Percentiles rank a stretch among this genome's conserved stretches.
Conservation (phyloP, 2,329 filamentous ascomycete genomes). For the Aspergillus luchuensis region DNA sequence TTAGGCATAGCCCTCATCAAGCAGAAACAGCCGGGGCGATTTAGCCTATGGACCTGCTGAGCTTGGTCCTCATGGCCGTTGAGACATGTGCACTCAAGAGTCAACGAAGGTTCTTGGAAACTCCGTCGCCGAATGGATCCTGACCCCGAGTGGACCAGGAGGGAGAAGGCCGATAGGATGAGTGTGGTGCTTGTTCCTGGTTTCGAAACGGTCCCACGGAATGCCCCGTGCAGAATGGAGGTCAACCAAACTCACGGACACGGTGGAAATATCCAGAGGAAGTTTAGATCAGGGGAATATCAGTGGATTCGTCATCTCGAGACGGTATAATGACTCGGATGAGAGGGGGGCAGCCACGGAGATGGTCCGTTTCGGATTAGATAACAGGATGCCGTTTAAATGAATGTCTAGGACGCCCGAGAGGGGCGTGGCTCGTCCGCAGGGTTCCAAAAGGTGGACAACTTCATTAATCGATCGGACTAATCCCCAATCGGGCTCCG, state of each 20-base stretch:
- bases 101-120: background rate
- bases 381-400: constrained; percentile 4
- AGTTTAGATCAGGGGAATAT: constrained; percentile 1
- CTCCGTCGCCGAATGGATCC: background rate
- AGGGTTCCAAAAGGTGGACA: background rate
- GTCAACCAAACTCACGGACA: background rate
- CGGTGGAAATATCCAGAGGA: background rate
- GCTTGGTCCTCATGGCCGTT: background rate
- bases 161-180: constrained; percentile 8
- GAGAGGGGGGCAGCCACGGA: background rate
- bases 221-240: constrained; percentile 5
- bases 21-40: constrained; percentile 9
- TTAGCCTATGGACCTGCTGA: background rate
- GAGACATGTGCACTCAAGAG: constrained; percentile 5
- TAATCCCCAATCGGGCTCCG: background rate
- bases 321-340: background rate
- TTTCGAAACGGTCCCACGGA: constrained; percentile 8
- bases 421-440: background rate
- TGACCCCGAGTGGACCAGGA: constrained; percentile 4
- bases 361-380: constrained; percentile 9
- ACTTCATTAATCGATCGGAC: background rate
- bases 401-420: background rate
- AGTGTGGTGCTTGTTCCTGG: background rate
- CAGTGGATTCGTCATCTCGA: constrained; percentile 8
- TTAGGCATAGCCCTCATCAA: constrained; percentile 4